A percentile compares a stretch with the other conserved stretches of the same genome.
Conservation (phyloP, 2,329 filamentous ascomycete genomes). For the Colletotrichum plurivorum region DNA sequence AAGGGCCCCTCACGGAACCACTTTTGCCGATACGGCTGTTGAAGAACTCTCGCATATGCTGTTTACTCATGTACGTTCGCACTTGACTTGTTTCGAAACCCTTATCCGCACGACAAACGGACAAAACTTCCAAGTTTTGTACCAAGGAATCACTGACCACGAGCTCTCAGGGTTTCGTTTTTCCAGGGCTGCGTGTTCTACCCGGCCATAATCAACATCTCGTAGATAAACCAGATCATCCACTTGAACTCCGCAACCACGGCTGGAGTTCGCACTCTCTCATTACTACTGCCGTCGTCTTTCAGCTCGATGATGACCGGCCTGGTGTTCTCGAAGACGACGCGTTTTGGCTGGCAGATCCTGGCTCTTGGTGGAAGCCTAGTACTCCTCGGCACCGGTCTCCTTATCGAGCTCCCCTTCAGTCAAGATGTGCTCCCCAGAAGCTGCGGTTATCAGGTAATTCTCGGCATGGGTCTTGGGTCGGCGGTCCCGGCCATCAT, state of each 20-base stretch:
- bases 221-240: slow-evolving; percentile 7
- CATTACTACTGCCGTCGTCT: neutral
- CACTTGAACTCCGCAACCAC: slow-evolving; percentile 1
- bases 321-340: slow-evolving; percentile 1
- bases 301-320: slow-evolving; percentile 3
- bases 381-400: neutral
- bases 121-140: neutral
- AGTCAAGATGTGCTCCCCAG: neutral
- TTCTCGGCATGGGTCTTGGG: neutral
- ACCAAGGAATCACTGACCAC: neutral
- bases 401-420: slow-evolving; percentile 7
- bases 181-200: slow-evolving; percentile 10
- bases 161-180: neutral
- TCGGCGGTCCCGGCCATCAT: neutral
- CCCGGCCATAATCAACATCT: neutral
- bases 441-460: neutral
- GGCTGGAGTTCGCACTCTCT: neutral
- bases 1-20: neutral
- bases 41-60: neutral
- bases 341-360: slow-evolving; percentile 4
- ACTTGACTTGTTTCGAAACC: neutral
- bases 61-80: neutral
- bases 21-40: neutral
- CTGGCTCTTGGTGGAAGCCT: neutral
- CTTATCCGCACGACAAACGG: too few species aligned